Evolutionary conservation across 2,329 filamentous ascomycete species (phyloP).

Genomic region (Phaeosphaeria sp.): DNA sequence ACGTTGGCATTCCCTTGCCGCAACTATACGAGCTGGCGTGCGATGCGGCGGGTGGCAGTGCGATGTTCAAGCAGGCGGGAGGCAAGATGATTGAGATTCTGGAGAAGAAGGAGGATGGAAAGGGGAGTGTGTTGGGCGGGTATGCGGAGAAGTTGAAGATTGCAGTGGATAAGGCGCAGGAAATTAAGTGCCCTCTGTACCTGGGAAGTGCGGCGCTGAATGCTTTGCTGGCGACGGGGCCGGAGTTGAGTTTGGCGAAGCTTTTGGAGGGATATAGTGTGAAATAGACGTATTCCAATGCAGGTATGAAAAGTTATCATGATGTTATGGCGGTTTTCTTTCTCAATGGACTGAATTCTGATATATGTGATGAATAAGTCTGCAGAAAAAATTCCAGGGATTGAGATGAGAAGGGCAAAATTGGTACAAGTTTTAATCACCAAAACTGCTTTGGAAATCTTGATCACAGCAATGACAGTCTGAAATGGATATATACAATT

Average conservation of each 20-base stretch:
- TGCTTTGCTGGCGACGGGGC: constrained; percentile 36
- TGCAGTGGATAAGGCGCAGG: constrained; percentile 42
- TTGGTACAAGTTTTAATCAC: too few species aligned
- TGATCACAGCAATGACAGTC: too few species aligned
- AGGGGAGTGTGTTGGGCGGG: constrained; percentile 21
- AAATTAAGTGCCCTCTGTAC: constrained; percentile 43
- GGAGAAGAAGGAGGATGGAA: constrained; percentile 33
- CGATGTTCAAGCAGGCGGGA: constrained; percentile 42
- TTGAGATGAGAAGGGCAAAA: too few species aligned
- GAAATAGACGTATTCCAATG: too few species aligned
- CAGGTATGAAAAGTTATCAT: too few species aligned
- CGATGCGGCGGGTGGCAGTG: constrained; percentile 48
- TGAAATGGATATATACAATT: too few species aligned
- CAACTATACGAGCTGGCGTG: constrained; percentile 47
- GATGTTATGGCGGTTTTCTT: too few species aligned
- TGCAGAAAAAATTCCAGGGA: too few species aligned
- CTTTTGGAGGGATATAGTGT: constrained; percentile 34
- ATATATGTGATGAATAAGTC: neutral
- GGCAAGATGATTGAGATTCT: constrained; percentile 41
- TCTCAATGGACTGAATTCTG: too few species aligned
- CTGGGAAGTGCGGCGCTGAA: constrained; percentile 43
- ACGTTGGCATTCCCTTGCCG: constrained; percentile 44
- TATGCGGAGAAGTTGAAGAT: constrained; percentile 34
- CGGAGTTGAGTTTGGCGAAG: constrained; percentile 23
- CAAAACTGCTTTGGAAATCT: too few species aligned